Evolutionary conservation across 495 filamentous ascomycete genomes (phyloP).

Genomic region (Podospora didyma): DNA sequence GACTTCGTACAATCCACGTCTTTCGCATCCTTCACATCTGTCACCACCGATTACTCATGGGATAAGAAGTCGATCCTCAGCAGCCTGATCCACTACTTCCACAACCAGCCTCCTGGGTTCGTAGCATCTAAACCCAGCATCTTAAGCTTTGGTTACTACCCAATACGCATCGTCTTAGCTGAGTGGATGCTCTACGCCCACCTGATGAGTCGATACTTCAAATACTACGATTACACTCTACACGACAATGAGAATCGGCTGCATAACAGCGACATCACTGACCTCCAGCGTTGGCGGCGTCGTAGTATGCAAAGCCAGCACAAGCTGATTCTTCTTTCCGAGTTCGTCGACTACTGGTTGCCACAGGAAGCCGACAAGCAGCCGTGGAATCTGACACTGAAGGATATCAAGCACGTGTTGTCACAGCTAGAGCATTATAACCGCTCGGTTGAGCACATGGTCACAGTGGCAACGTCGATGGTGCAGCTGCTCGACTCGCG

Average conservation of each 20-base stretch:
- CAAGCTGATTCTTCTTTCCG: conserved; percentile 8
- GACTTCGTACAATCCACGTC: conserved; percentile 2
- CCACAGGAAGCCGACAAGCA: conserved; percentile 10
- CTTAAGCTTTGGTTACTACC: conserved; percentile 10
- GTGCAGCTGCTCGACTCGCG: conserved; percentile 9
- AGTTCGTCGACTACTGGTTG: conserved; percentile 10
- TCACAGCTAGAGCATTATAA: conserved; percentile 6
- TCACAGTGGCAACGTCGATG: conserved; percentile 9
- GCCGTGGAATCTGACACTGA: conserved; percentile 8
- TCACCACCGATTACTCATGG: not conserved
- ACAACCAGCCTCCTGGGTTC: conserved; percentile 8
- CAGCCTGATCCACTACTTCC: conserved; percentile 8
- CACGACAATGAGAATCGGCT: conserved; percentile 6
- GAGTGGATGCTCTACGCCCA: conserved; percentile 10
- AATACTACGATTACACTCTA: conserved; percentile 11
- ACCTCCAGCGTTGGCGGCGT: conserved; percentile 11
- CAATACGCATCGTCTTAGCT: conserved; percentile 10
- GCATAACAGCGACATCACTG: conserved; percentile 7
- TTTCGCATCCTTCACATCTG: conserved; percentile 4
- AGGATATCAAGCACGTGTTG: conserved; percentile 9
- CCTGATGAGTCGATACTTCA: conserved; percentile 10
- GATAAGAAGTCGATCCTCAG: conserved; percentile 7
- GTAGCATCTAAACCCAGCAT: conserved; percentile 3
- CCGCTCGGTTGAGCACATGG: conserved; percentile 7
- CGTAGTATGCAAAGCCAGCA: conserved; percentile 10